Conservation (phyloP, 139 green algal species). For the Mesostigma viride region DNA sequence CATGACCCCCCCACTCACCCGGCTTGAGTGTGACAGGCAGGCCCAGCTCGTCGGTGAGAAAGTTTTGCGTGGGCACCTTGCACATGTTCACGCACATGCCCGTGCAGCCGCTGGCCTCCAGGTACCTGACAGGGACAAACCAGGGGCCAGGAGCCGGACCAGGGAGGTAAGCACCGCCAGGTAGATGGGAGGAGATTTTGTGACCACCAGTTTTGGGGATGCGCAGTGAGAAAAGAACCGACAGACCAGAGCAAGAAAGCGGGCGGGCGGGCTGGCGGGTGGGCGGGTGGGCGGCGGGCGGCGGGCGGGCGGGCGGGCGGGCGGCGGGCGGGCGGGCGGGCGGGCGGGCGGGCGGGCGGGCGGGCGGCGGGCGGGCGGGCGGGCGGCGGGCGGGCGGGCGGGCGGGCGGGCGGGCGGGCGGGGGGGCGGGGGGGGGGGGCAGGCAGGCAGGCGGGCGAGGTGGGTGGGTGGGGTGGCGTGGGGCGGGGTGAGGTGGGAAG, state of each 20-base stretch:
- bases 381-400: no score
- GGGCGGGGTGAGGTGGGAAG: no score
- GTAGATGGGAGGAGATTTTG: neutral
- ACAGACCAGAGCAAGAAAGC: neutral
- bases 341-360: neutral
- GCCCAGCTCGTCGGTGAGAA: slow-evolving; percentile 71
- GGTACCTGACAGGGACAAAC: slow-evolving; percentile 23
- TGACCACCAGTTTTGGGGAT: neutral
- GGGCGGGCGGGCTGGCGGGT: no score
- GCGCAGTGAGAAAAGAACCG: neutral
- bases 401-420: no score
- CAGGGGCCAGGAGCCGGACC: neutral
- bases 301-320: no score
- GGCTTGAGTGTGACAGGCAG: slow-evolving; percentile 68
- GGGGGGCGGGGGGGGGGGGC: no score
- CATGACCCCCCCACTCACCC: slow-evolving; percentile 28
- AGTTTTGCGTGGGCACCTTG: slow-evolving; percentile 57
- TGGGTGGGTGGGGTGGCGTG: no score
- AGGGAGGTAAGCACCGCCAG: neutral
- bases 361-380: no score
- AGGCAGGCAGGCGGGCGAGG: no score
- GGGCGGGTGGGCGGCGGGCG: no score
- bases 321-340: neutral
- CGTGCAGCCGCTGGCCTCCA: slow-evolving; percentile 51
- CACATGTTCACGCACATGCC: slow-evolving; percentile 78